Evolutionary conservation across 78 protist species (phyloP).

Genomic region (Mastigamoeba balamuthi): DNA sequence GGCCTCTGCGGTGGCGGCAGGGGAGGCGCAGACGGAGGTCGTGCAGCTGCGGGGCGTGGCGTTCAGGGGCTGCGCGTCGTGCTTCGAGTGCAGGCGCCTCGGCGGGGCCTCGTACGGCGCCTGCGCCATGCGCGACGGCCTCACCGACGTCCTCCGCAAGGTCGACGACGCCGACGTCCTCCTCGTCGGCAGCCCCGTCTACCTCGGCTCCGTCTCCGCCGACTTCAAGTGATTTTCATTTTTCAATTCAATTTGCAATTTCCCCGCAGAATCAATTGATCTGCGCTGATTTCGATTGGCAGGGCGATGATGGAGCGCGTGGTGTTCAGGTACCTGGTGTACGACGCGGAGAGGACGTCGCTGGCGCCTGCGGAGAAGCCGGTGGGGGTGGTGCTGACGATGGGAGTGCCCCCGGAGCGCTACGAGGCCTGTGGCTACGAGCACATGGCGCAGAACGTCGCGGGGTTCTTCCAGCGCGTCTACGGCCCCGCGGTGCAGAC

Average conservation of each 20-base stretch:
- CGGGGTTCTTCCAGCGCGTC: no score
- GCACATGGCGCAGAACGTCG: no score
- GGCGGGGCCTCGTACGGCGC: neutral
- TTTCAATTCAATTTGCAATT: no score
- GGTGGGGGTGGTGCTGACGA: neutral
- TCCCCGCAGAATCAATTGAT: no score
- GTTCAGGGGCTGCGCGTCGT: neutral
- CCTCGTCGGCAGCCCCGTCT: neutral
- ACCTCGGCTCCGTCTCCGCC: neutral
- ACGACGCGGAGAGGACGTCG: neutral
- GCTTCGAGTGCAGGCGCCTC: neutral
- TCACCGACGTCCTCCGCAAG: neutral
- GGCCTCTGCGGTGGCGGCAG: neutral
- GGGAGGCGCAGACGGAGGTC: neutral
- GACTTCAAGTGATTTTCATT: no score
- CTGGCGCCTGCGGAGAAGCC: neutral
- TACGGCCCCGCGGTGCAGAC: no score
- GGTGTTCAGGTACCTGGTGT: neutral
- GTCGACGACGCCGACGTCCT: neutral
- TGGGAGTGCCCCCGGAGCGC: neutral
- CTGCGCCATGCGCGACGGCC: neutral
- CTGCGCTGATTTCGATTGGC: no score
- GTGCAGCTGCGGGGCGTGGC: neutral
- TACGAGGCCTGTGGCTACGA: no score
- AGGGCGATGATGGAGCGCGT: neutral